A percentile compares a stretch with the other conserved stretches of the same genome.
Evolutionary conservation across 495 filamentous ascomycete genomes (phyloP).

Genomic region (Entonaema liquescens): DNA sequence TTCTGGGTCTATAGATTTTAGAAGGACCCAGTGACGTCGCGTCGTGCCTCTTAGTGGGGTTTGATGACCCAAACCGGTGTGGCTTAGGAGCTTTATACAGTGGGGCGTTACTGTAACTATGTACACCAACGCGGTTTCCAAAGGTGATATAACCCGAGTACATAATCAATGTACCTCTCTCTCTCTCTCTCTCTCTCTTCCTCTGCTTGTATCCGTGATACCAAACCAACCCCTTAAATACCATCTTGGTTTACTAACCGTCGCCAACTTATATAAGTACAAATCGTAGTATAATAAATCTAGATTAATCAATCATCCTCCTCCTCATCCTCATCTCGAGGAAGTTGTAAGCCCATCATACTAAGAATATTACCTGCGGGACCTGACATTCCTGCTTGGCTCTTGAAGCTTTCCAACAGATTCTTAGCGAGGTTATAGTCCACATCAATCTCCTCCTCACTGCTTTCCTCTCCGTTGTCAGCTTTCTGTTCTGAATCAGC

Average conservation of each 20-base stretch:
- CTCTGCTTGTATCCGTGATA: too few relatives aligned
- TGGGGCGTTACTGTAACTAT: not conserved
- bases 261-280: not conserved
- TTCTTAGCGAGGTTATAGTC: constrained; percentile 92
- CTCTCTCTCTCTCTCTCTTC: too few relatives aligned
- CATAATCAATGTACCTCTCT: not conserved
- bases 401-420: constrained; percentile 89
- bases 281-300: not conserved
- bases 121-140: not conserved
- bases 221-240: not conserved
- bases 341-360: constrained; percentile 82
- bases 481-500: constrained; percentile 20
- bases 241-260: not conserved
- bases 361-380: constrained; percentile 86
- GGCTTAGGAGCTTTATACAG: constrained; percentile 14
- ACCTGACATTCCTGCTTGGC: constrained; percentile 82
- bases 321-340: constrained; percentile 73
- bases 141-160: not conserved
- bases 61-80: constrained; percentile 13
- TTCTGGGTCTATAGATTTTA: constrained; percentile 6
- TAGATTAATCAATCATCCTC: constrained; percentile 19
- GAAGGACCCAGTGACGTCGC: constrained; percentile 39
- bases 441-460: constrained; percentile 70
- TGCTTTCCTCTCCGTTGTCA: constrained; percentile 49
- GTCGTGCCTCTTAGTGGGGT: constrained; percentile 33